Base-by-base conservation (phyloP, 2,329 filamentous ascomycete genomes). In the Cladorrhinum sp. region DNA sequence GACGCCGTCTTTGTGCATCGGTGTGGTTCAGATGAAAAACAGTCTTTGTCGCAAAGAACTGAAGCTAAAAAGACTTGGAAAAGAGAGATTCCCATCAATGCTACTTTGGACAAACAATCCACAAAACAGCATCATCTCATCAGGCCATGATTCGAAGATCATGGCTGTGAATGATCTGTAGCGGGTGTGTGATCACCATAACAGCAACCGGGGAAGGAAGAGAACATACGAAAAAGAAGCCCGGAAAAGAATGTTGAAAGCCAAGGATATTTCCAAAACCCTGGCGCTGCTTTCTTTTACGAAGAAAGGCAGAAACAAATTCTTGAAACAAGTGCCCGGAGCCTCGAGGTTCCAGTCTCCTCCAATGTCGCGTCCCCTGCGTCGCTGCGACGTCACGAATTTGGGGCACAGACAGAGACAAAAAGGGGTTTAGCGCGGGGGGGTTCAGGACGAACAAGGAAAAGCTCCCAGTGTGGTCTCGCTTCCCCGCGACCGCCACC, bases 361-460 rank as follows among this genome's bases (percentile, higher is more conserved):
- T 56, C 38, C 36, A 56, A 56, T 56, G 53, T 56, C 53, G 38
- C 53, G 53, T 45, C 53, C 53, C 53, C 53, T 56, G 53, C 53
- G 53, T 56, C 53, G 53, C 38, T 56, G 53, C 38, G 53, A 56
- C 53, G 38, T 56, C 38, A 49, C 36, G 41, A 27, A 25, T 56
- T 25, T 49, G 38, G 53, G 38, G 38, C 53, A 56, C 53, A 56
- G 38, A 49, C 53, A 23, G 25, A 25, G 23, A n/a, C 49, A 13
- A 24, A 49, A 56, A 56, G 32, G 38, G 53, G 53, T 49, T 29
- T 56, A 56, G 53, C 41, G 53, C 38, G 38, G 38, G 36, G 38
- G 25, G 49, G n/a, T 18, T 29, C 12, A 24, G n/a, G 45, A 22
- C 32, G 16, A 18, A 45, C 41, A 45, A 45, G 10, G 16, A 12